These are phyloP conservation scores for Suillus subaureus DNA, from an alignment of 768 basidiomycete species.

Conservation along the genomic window DNA sequence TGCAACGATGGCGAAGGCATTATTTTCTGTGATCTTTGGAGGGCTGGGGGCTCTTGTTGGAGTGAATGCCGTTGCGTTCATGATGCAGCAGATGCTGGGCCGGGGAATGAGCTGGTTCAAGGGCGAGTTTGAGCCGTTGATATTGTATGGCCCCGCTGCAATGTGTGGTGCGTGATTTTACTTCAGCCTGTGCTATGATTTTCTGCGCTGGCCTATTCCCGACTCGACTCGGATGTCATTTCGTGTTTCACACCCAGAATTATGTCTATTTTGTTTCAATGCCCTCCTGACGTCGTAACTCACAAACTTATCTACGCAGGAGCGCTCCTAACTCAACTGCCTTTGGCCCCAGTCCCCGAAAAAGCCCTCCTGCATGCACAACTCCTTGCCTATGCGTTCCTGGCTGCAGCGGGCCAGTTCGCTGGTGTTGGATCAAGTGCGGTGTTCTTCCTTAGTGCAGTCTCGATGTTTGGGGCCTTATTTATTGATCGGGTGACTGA, in stretches of 20 bases:
- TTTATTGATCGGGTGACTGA: conserved; percentile 49
- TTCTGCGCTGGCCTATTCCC: background rate
- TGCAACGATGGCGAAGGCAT: conserved; percentile 39
- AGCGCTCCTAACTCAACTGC: conserved; percentile 60
- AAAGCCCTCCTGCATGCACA: conserved; percentile 52
- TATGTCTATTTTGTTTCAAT: background rate
- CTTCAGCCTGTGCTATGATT: background rate
- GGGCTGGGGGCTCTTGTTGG: conserved; percentile 58
- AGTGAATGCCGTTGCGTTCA: conserved; percentile 70
- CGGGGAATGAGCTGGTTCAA: conserved; percentile 88
- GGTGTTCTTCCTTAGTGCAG: conserved; percentile 64
- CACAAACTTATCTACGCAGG: conserved; percentile 42
- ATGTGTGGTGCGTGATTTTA: conserved; percentile 57
- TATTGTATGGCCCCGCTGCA: conserved; percentile 76
- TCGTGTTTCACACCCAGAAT: background rate
- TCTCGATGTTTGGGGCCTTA: conserved; percentile 60
- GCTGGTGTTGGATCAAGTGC: conserved; percentile 76
- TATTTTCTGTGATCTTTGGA: conserved; percentile 52
- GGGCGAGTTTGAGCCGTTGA: conserved; percentile 61
- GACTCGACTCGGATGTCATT: background rate
- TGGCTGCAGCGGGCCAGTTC: conserved; percentile 64
- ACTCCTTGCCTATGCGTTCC: conserved; percentile 57
- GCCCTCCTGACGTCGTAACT: background rate
- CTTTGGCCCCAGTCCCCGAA: conserved; percentile 37
- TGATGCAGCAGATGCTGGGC: conserved; percentile 63